These are phyloP conservation scores for Schizonepeta tenuifolia DNA, from an alignment of 257 asterid genomes.

Conservation along the genomic window DNA sequence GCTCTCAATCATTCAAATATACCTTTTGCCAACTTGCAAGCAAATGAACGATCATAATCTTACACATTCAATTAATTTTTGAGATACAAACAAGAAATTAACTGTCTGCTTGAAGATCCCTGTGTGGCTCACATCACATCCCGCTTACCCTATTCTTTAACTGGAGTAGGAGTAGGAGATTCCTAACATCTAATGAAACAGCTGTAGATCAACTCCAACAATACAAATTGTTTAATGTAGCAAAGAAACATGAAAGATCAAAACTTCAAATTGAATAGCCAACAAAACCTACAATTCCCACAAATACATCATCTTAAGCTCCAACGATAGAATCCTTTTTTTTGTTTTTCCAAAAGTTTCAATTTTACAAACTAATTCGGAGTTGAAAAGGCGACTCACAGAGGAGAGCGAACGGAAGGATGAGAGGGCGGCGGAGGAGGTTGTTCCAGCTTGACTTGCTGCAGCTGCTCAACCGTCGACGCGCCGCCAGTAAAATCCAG, in stretches of 20 bases:
- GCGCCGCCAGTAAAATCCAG: constrained; percentile 73
- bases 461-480: constrained; percentile 41
- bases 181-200: not conserved
- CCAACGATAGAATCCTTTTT: constrained; percentile 4
- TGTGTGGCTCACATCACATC: not conserved
- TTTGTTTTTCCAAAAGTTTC: not conserved
- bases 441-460: constrained; percentile 40
- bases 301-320: not conserved
- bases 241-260: constrained; percentile 25
- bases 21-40: not conserved
- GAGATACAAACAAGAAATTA: constrained; percentile 1
- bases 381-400: constrained; percentile 48
- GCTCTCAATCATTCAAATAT: not conserved
- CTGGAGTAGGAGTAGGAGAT: not conserved
- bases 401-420: constrained; percentile 53
- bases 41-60: not conserved
- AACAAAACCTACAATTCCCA: constrained; percentile 9
- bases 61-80: constrained; percentile 10
- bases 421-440: constrained; percentile 46
- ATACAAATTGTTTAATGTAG: constrained; percentile 10
- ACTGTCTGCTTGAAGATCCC: not conserved
- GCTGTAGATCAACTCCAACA: not conserved
- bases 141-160: not conserved
- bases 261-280: not conserved
- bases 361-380: not conserved